Evolutionary conservation across 2,329 filamentous ascomycete species (phyloP).

Genomic region (Fusarium udum): DNA sequence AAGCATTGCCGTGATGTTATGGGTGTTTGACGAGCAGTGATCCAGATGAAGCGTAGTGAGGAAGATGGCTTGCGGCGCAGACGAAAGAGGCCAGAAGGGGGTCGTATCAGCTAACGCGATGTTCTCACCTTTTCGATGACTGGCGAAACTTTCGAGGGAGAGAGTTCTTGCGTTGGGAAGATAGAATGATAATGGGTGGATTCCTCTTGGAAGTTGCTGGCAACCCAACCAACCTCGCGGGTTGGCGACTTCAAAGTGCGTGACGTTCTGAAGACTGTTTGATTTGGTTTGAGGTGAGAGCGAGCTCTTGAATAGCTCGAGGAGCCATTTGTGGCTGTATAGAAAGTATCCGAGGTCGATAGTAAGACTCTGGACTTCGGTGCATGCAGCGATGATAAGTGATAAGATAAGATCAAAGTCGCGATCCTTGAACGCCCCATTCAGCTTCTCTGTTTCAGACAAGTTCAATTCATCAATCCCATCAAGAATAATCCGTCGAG

Average conservation of each 20-base stretch:
- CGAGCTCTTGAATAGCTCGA: background rate
- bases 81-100: background rate
- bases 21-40: background rate
- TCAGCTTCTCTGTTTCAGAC: background rate
- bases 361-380: background rate
- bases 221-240: background rate
- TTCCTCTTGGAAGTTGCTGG: background rate
- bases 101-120: background rate
- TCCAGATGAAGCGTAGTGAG: background rate
- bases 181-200: background rate
- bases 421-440: fast-evolving
- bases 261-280: background rate
- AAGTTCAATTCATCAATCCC: background rate
- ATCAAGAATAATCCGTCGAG: fast-evolving
- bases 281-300: background rate
- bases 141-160: background rate
- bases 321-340: background rate
- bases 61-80: background rate
- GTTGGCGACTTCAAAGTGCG: background rate
- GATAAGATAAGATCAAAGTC: background rate
- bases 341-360: background rate
- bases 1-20: background rate
- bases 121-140: background rate
- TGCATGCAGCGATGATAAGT: background rate
- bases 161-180: background rate